Evolutionary conservation across 1,284 basidiomycete species (phyloP), one percentile per base, ranked within the genome.

Genomic region (Heterobasidion annosum): DNA sequence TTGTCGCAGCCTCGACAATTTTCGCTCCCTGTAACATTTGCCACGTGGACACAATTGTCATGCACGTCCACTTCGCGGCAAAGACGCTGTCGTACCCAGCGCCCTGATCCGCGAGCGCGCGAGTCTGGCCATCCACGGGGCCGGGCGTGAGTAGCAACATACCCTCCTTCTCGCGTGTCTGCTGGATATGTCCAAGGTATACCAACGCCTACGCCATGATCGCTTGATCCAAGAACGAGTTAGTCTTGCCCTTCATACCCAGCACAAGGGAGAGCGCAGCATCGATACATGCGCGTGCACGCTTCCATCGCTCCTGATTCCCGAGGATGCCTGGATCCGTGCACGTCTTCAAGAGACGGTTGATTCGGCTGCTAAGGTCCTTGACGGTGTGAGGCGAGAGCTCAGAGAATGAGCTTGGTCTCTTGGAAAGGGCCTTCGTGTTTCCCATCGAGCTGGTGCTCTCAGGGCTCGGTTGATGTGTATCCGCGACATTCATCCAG

Each of bases 211-310:
- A 51, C 2, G 48, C 35, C 49, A 59, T 52, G 8, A 32, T 52
- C 16, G 55, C 49, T 7, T 15, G 12, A 10, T 59, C 58, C 8
- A 51, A 33, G 45, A 53, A 53, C 58, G 53, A 59, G 12, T 55
- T 47, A 51, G 55, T 54, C 4, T 55, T 45, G 44, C 52, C 42
- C 7, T 55, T 34, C 45, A 55, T 50, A 19, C 47, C 50, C 2
- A 59, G 49, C 1, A 57, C 51, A n/a, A 59, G 51, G 8, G 53
- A 53, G 1, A 57, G 46, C 10, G 54, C 37, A 0, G 56, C 56
- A 16, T 55, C 51, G 18, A 59, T 40, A 48, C 58, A 59, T 18
- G 56, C 56, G 12, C 49, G 54, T 9, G 56, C 56, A 8, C 58
- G 58, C 40, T 51, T 52, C 32, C 52, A 51, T 1, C 56, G 58